Conservation (phyloP, 345 rosid genomes). For the Rubroshorea leprosula region DNA sequence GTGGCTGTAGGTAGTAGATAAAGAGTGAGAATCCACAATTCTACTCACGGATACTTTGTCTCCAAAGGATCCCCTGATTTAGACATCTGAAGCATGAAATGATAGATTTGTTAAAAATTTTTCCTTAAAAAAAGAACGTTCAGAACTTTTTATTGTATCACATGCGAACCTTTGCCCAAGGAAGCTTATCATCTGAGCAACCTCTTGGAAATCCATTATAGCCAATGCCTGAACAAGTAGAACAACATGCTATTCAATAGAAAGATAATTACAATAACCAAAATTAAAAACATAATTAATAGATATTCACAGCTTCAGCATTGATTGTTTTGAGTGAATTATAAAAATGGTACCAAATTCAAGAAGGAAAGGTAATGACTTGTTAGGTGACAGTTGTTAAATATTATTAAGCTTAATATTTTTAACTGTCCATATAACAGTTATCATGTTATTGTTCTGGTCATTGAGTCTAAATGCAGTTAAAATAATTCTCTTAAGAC, state of each 20-base stretch:
- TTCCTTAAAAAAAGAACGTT: neutral
- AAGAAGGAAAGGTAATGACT: too few species aligned
- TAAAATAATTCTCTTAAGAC: too few species aligned
- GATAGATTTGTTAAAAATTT: neutral
- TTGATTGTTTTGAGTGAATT: too few species aligned
- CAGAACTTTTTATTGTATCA: neutral
- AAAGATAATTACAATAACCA: neutral
- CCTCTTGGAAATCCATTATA: slow-evolving; percentile 99
- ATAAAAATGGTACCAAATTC: too few species aligned
- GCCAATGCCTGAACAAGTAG: slow-evolving; percentile 64
- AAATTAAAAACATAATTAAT: too few species aligned
- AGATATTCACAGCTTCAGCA: too few species aligned
- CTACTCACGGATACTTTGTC: slow-evolving; percentile 85
- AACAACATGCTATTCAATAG: neutral
- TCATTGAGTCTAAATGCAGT: too few species aligned
- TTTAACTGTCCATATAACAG: too few species aligned
- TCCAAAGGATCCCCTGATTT: slow-evolving; percentile 67
- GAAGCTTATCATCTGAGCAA: slow-evolving; percentile 93
- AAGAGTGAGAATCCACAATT: neutral
- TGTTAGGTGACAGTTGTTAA: too few species aligned
- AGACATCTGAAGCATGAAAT: slow-evolving; percentile 57
- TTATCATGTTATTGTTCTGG: too few species aligned
- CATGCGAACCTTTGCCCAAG: slow-evolving; percentile 89
- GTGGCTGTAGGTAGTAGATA: slow-evolving; percentile 6
- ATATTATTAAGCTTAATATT: too few species aligned